phyloP scores from a whole-genome alignment of 352 stramenopile species.

The Pythium insidiosum region DNA sequence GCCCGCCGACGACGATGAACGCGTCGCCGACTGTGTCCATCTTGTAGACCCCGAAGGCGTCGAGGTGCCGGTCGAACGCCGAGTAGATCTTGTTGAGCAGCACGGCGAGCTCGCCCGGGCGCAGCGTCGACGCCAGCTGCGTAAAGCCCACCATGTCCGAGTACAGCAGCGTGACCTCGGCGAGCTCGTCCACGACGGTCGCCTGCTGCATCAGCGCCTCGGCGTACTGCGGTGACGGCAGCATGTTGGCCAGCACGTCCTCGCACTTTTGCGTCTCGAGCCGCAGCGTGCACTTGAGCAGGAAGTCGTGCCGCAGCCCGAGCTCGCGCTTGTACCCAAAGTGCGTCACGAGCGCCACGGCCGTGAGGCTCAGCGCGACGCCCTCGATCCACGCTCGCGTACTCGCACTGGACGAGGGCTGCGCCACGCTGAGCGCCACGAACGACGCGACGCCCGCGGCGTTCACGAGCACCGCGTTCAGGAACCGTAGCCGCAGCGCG shows the following conservation, averaged over 20 bases:
- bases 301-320: slow-evolving; percentile 57
- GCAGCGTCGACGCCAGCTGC: slow-evolving; percentile 42
- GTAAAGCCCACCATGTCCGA: slow-evolving; percentile 86
- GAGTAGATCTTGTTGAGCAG: slow-evolving; percentile 81
- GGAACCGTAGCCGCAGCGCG: slow-evolving; percentile 46
- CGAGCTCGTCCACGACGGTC: slow-evolving; percentile 73
- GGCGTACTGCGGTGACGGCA: slow-evolving; percentile 67
- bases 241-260: slow-evolving; percentile 81
- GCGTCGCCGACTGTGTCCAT: slow-evolving; percentile 83
- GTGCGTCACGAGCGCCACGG: slow-evolving; percentile 22
- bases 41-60: slow-evolving; percentile 78
- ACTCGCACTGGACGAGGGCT: slow-evolving; percentile 11
- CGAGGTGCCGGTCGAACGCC: slow-evolving; percentile 76
- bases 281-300: slow-evolving; percentile 72
- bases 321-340: slow-evolving; percentile 63
- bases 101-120: slow-evolving; percentile 56
- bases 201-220: slow-evolving; percentile 62
- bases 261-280: slow-evolving; percentile 77
- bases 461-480: slow-evolving; percentile 40
- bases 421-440: slow-evolving; percentile 13
- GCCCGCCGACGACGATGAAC: slow-evolving; percentile 74
- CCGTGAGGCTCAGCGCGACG: slow-evolving; percentile 26
- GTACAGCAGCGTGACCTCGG: slow-evolving; percentile 80
- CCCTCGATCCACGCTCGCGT: slow-evolving; percentile 34
- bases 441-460: slow-evolving; percentile 27